Evolutionary conservation across 257 asterid genomes (phyloP), one percentile per base, ranked within the genome.

Genomic region (Perilla frutescens): DNA sequence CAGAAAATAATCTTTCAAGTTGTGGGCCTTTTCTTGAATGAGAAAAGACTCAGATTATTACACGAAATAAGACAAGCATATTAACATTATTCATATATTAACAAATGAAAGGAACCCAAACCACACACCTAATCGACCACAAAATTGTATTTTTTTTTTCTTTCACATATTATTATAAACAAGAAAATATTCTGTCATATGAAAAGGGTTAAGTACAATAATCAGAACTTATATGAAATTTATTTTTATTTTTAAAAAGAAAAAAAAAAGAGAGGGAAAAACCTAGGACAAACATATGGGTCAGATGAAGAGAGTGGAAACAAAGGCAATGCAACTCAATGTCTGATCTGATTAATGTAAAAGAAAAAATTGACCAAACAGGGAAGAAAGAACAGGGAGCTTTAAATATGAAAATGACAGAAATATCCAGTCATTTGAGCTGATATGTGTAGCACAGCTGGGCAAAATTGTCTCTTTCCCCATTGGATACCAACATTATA

Each of bases 381-480:
- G 69, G 72, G 57, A 45, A 72, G 69, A 62, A 74, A 68, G 32
- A 81, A 53, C 50, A 73, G 43, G 9, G 49, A 29, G 76, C 79
- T 77, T 71, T 80, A 65, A 72, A 76, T 83, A 62, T 59, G 62
- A 13, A 79, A 87, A 85, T 88, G 88, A 87, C 87, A 88, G 80
- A 81, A 73, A 73, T 55, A 67, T 58, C 83, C 83, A 71, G 59
- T 61, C 77, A 66, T 76, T 66, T 12, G 76, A 71, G 12, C 40
- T 57, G 73, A 39, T 75, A 58, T 69, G 32, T 69, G 32, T 61
- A 76, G 63, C 54, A 84, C 88, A 86, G 90, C 92, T 87, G 86
- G 86, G 83, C 65, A 70, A 67, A 74, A 60, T 87, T 89, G 97
- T 89, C 88, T 66, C 70, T 72, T 88, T 83, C 82, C 65, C 47